These are phyloP conservation scores for Carex sylvatica DNA, from an alignment of 202 grass and related monocot species.

Conservation along the genomic window DNA sequence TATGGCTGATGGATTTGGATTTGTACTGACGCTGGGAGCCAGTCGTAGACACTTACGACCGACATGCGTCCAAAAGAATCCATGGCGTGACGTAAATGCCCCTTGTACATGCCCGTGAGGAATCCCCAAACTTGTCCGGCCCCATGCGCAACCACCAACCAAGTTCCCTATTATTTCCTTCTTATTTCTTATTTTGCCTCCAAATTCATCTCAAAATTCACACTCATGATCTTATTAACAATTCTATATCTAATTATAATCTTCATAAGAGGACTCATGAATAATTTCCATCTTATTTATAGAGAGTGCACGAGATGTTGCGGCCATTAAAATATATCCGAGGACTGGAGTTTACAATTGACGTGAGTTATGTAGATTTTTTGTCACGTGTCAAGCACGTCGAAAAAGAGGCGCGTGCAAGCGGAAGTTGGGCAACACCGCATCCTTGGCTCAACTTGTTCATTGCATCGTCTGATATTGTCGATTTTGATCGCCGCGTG, in stretches of 20 bases:
- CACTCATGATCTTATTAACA: too few relatives aligned
- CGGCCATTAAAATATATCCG: conserved; percentile 52
- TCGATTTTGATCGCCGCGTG: conserved; percentile 52
- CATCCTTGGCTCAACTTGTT: conserved; percentile 99
- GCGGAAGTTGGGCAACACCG: conserved; percentile 74
- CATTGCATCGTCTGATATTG: conserved; percentile 58
- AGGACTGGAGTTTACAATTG: conserved; percentile 70
- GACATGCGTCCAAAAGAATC: conserved; percentile 16
- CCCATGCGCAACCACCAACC: conserved; percentile 4
- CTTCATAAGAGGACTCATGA: too few relatives aligned
- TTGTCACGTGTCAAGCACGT: conserved; percentile 69
- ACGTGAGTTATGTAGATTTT: conserved; percentile 78
- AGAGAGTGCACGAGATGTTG: conserved; percentile 48
- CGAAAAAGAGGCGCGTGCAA: conserved; percentile 75
- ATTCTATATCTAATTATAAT: too few relatives aligned
- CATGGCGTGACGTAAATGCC: conserved; percentile 36
- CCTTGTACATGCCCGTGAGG: conserved; percentile 24
- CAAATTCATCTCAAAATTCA: background rate
- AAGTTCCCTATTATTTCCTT: background rate
- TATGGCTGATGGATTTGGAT: background rate
- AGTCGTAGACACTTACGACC: background rate
- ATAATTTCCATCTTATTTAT: background rate
- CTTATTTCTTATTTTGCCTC: background rate
- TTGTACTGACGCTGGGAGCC: background rate
- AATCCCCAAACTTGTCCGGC: conserved; percentile 25